Base-by-base conservation (phyloP, 2,329 filamentous ascomycete species). In the Erysiphe pulchra region DNA sequence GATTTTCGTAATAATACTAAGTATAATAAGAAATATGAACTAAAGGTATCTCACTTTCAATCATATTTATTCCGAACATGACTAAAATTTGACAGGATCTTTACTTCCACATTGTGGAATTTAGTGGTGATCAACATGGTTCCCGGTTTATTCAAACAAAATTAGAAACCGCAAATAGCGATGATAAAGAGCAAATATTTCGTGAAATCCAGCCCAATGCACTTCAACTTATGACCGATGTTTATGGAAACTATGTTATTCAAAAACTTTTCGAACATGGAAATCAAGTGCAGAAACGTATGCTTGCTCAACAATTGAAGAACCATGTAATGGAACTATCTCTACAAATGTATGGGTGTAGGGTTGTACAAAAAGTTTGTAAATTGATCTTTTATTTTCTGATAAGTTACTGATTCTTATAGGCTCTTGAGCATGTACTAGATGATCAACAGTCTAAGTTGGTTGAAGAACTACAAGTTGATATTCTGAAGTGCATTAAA, bases 241-340 rank as follows among this genome's bases (percentile, higher is more conserved):
- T 95, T 0, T 98, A 94, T 57, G 90, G 90, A 46, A 98, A 98
- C 60, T 98, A 95, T 57, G 90, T 98, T 33, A 86, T 95, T 36
- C 90, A 98, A 57, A 95, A 94, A 60, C 77, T 95, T 58, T 94
- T 95, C 50, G 87, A 95, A 59, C 84, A 95, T 59, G 87, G 90
- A 36, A 92, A 84, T 53, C 86, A 93, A 61, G 71, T 77, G 0
- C 90, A 98, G 63, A 98, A 98, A 65, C 85, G 79, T 60, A 70
- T 80, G 2, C 63, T 98, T 38, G 85, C 84, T 0, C 75, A 76
- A 50, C 76, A 81, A 60, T 94, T 95, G 85, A 82, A 79, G 59
- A 80, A 80, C 7, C 81, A 86, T 56, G 75, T 95, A 12, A 65
- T 81, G 41, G 71, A 76, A 31, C 64, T 98, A 45, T 92, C 86